Conservation (phyloP, 805 yeast species). For the Metschnikowia vanudenii region DNA sequence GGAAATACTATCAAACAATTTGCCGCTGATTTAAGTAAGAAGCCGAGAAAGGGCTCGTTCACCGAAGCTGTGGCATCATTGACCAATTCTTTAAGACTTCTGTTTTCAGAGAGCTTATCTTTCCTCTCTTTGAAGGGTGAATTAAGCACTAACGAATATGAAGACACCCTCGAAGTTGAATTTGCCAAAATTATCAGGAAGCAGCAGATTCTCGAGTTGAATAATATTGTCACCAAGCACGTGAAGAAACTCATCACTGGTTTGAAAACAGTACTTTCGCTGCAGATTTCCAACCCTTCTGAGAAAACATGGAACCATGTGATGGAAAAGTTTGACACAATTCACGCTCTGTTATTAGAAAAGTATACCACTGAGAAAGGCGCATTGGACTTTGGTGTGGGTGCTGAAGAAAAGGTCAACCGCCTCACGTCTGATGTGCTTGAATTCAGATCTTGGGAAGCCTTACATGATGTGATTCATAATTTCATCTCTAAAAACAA, state of each 20-base stretch:
- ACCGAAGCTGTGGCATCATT: constrained; percentile 15
- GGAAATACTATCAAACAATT: constrained; percentile 8
- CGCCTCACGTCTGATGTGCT: constrained; percentile 41
- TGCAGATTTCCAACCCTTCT: constrained; percentile 49
- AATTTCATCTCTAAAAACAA: constrained; percentile 66
- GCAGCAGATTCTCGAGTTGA: constrained; percentile 37
- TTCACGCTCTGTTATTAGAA: constrained; percentile 25
- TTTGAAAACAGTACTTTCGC: constrained; percentile 52
- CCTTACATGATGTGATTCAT: constrained; percentile 55
- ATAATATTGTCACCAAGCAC: constrained; percentile 32
- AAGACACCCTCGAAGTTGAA: constrained; percentile 15
- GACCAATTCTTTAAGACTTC: constrained; percentile 13
- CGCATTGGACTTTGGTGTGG: constrained; percentile 62
- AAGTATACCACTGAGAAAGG: constrained; percentile 21
- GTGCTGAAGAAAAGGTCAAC: constrained; percentile 48
- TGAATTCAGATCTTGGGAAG: constrained; percentile 60
- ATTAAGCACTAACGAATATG: constrained; percentile 24
- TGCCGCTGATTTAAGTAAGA: constrained; percentile 15
- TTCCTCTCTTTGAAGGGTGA: constrained; percentile 31
- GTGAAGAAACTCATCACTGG: constrained; percentile 46
- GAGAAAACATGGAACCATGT: constrained; percentile 28
- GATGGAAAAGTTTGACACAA: constrained; percentile 47
- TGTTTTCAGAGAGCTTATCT: constrained; percentile 16
- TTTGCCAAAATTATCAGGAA: constrained; percentile 31
- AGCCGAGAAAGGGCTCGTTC: constrained; percentile 13